These are phyloP conservation scores for Furcasterigmium furcatum DNA, from an alignment of 2,329 filamentous ascomycete species.

Conservation along the genomic window DNA sequence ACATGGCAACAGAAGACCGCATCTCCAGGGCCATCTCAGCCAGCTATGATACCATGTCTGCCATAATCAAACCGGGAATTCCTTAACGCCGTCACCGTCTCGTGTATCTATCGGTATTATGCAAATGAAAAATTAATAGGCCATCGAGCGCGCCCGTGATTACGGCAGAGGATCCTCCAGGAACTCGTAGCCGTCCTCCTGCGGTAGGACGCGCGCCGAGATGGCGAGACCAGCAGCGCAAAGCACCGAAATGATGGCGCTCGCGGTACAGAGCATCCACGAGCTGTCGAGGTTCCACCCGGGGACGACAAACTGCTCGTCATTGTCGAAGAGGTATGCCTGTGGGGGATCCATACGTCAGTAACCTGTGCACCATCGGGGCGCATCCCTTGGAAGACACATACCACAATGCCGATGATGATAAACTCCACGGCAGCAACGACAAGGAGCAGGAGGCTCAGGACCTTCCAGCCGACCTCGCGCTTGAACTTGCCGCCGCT, in stretches of 20 bases:
- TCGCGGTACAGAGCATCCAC: conserved; percentile 67
- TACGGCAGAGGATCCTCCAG: conserved; percentile 37
- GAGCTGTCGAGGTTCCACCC: conserved; percentile 80
- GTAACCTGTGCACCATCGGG: too few relatives aligned
- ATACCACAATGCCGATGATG: conserved; percentile 80
- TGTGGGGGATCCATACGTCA: conserved; percentile 27
- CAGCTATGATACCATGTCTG: too few relatives aligned
- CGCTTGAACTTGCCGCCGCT: conserved; percentile 75
- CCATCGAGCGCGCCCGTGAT: too few relatives aligned
- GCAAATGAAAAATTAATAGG: too few relatives aligned
- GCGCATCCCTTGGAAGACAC: too few relatives aligned
- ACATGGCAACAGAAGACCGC: too few relatives aligned
- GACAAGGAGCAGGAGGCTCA: conserved; percentile 62
- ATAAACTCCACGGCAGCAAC: conserved; percentile 68
- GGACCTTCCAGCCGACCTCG: conserved; percentile 77
- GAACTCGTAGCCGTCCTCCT: conserved; percentile 84
- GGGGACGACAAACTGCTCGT: conserved; percentile 74
- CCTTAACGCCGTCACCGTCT: too few relatives aligned
- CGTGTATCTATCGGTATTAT: too few relatives aligned
- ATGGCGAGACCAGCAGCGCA: conserved; percentile 57
- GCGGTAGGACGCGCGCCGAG: conserved; percentile 68
- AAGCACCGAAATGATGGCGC: conserved; percentile 49
- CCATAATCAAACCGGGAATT: too few relatives aligned
- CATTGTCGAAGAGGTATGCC: conserved; percentile 81
- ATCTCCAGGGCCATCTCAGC: too few relatives aligned